Evolutionary conservation across 169 alveolate genomes (phyloP).

Genomic region (Plasmodium blacklocki): DNA sequence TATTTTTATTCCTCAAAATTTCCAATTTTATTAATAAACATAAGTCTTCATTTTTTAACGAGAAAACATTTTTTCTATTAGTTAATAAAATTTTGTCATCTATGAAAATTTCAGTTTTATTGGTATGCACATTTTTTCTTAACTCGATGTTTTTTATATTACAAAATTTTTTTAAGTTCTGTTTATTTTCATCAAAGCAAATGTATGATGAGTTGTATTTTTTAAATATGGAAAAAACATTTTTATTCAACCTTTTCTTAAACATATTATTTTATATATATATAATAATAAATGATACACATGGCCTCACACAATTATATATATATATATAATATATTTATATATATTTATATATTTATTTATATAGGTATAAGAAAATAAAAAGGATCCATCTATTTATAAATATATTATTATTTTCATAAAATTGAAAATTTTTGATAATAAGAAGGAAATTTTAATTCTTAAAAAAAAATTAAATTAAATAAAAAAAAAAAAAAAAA

Average conservation of each 20-base stretch:
- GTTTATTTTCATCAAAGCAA: conserved; percentile 28
- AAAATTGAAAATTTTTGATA: no score
- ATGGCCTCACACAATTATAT: no score
- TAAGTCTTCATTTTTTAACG: conserved; percentile 34
- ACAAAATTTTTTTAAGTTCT: conserved; percentile 35
- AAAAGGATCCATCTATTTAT: no score
- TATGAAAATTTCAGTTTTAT: conserved; percentile 47
- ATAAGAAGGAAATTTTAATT: no score
- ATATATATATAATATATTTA: no score
- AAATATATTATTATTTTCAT: no score
- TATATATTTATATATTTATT: no score
- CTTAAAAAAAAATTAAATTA: no score
- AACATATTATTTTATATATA: no score
- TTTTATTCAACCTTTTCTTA: neutral
- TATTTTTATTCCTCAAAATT: conserved; percentile 37
- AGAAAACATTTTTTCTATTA: conserved; percentile 30
- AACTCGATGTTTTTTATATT: conserved; percentile 46
- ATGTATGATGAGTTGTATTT: conserved; percentile 11
- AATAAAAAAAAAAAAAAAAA: no score
- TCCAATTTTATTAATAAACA: conserved; percentile 54
- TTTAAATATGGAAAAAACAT: conserved; percentile 3
- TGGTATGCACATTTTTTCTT: conserved; percentile 17
- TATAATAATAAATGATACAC: no score
- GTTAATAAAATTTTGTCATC: conserved; percentile 58
- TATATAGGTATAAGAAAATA: no score